Percentiles rank a stretch among this genome's conserved stretches.
Conservation (phyloP, 2,329 filamentous ascomycete genomes). For the Sporothrix pallida region DNA sequence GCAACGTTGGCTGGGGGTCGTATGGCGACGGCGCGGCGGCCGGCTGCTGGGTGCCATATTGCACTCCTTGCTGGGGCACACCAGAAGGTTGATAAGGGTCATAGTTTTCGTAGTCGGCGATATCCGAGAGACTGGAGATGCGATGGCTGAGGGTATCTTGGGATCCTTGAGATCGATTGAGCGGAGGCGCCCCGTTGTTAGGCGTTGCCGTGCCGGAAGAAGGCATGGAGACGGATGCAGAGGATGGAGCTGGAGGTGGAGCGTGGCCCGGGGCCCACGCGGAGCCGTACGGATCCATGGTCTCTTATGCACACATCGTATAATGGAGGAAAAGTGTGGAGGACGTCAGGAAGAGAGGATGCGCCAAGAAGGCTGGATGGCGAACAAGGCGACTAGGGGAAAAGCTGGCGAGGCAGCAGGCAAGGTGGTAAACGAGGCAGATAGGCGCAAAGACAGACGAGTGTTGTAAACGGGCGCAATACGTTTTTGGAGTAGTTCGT, state of each 20-base stretch:
- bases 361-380: neutral
- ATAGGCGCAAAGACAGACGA: neutral
- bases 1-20: constrained; percentile 37
- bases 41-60: constrained; percentile 1
- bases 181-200: neutral
- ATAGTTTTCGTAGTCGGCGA: constrained; percentile 55
- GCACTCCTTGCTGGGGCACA: constrained; percentile 33
- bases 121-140: constrained; percentile 44
- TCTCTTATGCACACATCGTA: constrained; percentile 28
- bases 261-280: constrained; percentile 27
- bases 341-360: constrained; percentile 6
- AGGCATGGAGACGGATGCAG: neutral
- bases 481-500: neutral
- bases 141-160: constrained; percentile 30
- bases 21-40: neutral
- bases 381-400: neutral
- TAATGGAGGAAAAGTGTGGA: neutral
- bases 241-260: neutral
- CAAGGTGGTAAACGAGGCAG: constrained; percentile 8
- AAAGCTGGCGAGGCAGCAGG: neutral
- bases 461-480: neutral
- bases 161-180: neutral
- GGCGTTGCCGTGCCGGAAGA: constrained; percentile 21
- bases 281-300: constrained; percentile 35
- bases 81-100: constrained; percentile 48